Conservation (phyloP, 495 filamentous ascomycete genomes). For the Xeromyces bisporus region DNA sequence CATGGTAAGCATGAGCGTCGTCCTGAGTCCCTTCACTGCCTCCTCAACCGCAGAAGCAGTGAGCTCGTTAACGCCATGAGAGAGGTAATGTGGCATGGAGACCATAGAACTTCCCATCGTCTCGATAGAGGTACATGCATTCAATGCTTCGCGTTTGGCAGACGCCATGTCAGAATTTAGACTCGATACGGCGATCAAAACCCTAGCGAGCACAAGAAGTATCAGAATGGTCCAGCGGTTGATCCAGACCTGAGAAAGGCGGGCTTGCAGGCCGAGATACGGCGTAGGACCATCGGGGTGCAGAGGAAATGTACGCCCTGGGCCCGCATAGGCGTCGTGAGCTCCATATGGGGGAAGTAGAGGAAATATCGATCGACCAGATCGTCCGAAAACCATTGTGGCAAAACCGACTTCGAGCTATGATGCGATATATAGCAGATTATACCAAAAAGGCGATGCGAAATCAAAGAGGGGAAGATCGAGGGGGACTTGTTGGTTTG, state of each 20-base stretch:
- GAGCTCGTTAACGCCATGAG: constrained; percentile 72
- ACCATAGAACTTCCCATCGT: constrained; percentile 89
- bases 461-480: background rate
- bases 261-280: constrained; percentile 77
- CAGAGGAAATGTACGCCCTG: constrained; percentile 13
- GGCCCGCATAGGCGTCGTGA: constrained; percentile 19
- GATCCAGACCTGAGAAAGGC: constrained; percentile 89
- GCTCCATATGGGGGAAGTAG: constrained; percentile 29
- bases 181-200: constrained; percentile 53
- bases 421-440: background rate
- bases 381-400: constrained; percentile 18
- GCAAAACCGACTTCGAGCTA: background rate
- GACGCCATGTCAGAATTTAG: constrained; percentile 55
- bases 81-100: constrained; percentile 90
- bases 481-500: background rate
- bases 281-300: constrained; percentile 76
- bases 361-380: constrained; percentile 21
- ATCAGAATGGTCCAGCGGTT: constrained; percentile 93
- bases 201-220: constrained; percentile 62
- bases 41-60: constrained; percentile 61
- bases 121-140: constrained; percentile 83
- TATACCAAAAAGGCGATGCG: background rate
- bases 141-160: constrained; percentile 65
- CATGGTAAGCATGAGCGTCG: constrained; percentile 57
- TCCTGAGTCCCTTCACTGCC: constrained; percentile 57